Evolutionary conservation across 805 yeast species (phyloP), one percentile per base, ranked within the genome.

Genomic region (Saccharomycopsis microspora): DNA sequence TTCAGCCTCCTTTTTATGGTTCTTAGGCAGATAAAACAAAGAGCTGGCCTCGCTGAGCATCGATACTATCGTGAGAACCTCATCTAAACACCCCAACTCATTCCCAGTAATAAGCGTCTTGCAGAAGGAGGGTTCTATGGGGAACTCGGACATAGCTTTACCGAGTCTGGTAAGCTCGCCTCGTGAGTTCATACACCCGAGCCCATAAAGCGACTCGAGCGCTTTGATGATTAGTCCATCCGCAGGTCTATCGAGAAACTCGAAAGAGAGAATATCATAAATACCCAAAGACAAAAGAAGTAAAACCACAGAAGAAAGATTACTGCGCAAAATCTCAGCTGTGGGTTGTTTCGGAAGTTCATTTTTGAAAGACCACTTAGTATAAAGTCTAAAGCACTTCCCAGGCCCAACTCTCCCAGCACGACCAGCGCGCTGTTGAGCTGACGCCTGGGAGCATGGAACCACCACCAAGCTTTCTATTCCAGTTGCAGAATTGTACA

Each of bases 361-460:
- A 55, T 82, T 73, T 53, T 76, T 70, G 56, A 76, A 93, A 0
- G 93, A 80, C 74, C 83, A 73, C 60, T 86, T 85, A 0, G 98
- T 90, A 60, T 79, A 93, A 28, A 93, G 66, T 37, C 99, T 63
- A 58, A 83, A 93, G 64, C 97, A 93, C 60, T 86, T 85, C 11
- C 98, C 98, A 0, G 97, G 96, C 1, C 95, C 89, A 5, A 95
- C 88, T 69, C 98, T 81, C 39, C 98, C 98, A 4, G 97, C 98
- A 69, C 98, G 78, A 60, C 98, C 98, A 1, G 96, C 89, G 58
- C 98, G 72, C 65, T 93, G 98, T 58, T 87, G 89, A 0, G 96
- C 97, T 40, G 95, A 88, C 0, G 98, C 98, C 58, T 81, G 80
- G 0, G 97, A 89, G 54, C 95, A 87, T 0, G 96, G 94, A 10